Conservation (phyloP, 352 stramenopile genomes). For the Elongisporangium prolatum region DNA sequence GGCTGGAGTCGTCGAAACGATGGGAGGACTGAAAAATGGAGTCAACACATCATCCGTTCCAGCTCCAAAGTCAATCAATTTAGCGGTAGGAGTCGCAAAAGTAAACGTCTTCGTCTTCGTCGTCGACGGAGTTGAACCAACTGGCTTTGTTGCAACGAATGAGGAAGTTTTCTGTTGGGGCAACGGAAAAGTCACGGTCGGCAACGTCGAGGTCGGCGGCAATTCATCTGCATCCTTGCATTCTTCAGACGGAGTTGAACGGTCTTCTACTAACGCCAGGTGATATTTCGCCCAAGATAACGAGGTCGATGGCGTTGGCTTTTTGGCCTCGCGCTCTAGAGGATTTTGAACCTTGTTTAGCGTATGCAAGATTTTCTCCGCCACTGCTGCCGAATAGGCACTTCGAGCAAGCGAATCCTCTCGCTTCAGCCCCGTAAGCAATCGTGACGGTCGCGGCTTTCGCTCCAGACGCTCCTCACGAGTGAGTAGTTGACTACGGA, state of each 20-base stretch:
- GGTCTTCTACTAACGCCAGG: conserved; percentile 42
- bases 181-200: conserved; percentile 30
- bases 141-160: background rate
- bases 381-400: conserved; percentile 69
- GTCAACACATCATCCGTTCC: conserved; percentile 4
- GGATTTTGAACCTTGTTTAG: conserved; percentile 81
- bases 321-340: conserved; percentile 62
- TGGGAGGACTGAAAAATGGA: conserved; percentile 24
- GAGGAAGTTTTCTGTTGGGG: conserved; percentile 4
- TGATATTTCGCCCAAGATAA: conserved; percentile 86
- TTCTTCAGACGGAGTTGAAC: conserved; percentile 14
- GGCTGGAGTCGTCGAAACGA: conserved; percentile 33
- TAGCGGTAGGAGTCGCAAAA: conserved; percentile 12
- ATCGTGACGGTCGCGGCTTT: conserved; percentile 58
- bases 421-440: conserved; percentile 67
- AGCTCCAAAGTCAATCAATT: conserved; percentile 11
- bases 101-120: conserved; percentile 6
- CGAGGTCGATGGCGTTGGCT: conserved; percentile 71
- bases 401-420: conserved; percentile 43
- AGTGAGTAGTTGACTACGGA: conserved; percentile 31
- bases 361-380: conserved; percentile 74
- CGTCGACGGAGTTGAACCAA: conserved; percentile 1
- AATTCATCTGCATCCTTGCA: conserved; percentile 28
- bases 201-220: conserved; percentile 52
- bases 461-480: conserved; percentile 49